These are phyloP conservation scores for Sedum album DNA, from an alignment of 164 flowering plant genomes.

Conservation along the genomic window DNA sequence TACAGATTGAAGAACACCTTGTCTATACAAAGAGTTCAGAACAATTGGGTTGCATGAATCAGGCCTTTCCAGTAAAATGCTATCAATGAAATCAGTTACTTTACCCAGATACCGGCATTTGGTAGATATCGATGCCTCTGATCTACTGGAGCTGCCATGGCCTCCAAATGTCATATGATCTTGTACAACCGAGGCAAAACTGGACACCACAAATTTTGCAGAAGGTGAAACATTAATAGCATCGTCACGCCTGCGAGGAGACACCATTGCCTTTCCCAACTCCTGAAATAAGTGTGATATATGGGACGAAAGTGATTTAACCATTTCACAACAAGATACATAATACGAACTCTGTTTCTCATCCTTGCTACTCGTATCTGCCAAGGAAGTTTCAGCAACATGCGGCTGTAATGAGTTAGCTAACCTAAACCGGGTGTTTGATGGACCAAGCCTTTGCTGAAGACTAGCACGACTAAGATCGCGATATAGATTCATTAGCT, in stretches of 20 bases:
- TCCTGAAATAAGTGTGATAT: constrained; percentile 85
- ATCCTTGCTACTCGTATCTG: constrained; percentile 29
- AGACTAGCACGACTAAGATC: constrained; percentile 77
- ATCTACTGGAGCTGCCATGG: constrained; percentile 41
- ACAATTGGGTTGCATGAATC: constrained; percentile 83
- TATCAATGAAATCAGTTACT: constrained; percentile 76
- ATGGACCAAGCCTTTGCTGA: constrained; percentile 40
- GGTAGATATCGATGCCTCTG: constrained; percentile 60
- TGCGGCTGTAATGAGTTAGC: constrained; percentile 32
- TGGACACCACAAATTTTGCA: constrained; percentile 68
- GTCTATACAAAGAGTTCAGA: constrained; percentile 76
- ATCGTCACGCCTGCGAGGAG: constrained; percentile 93
- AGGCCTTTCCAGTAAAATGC: constrained; percentile 66
- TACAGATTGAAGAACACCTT: constrained; percentile 74
- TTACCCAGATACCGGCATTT: constrained; percentile 96
- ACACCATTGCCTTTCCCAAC: constrained; percentile 80
- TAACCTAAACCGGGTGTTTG: constrained; percentile 39
- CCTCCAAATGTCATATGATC: constrained; percentile 77
- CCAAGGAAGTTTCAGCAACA: constrained; percentile 34
- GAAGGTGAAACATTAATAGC: constrained; percentile 55
- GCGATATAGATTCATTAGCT: constrained; percentile 70
- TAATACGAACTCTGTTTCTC: constrained; percentile 70
- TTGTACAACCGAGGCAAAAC: constrained; percentile 50
- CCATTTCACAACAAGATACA: constrained; percentile 84
- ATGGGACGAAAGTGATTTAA: constrained; percentile 75